Evolutionary conservation across 2,329 filamentous ascomycete species (phyloP).

Genomic region (Penicillium glabrum): DNA sequence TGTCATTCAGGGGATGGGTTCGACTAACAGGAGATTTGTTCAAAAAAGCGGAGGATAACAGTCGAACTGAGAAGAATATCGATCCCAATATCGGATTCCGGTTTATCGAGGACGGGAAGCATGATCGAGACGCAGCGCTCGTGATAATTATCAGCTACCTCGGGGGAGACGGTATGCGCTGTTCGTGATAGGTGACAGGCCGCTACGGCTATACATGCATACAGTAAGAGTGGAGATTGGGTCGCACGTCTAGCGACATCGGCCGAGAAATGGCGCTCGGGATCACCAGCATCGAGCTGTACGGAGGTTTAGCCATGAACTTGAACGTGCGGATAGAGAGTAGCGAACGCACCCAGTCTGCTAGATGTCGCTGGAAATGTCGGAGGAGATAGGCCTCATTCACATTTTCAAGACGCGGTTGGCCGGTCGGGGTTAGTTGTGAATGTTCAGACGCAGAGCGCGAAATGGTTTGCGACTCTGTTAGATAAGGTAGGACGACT

Average conservation of each 20-base stretch:
- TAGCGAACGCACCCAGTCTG: slow-evolving; percentile 28
- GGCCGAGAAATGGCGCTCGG: slow-evolving; percentile 30
- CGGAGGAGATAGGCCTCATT: slow-evolving; percentile 36
- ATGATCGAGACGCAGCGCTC: slow-evolving; percentile 37
- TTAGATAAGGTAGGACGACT: slow-evolving; percentile 11
- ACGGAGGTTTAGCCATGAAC: slow-evolving; percentile 8
- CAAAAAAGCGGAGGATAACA: slow-evolving; percentile 36
- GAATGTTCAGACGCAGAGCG: slow-evolving; percentile 19
- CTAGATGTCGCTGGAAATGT: slow-evolving; percentile 33
- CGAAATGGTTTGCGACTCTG: slow-evolving; percentile 12
- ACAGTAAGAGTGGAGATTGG: slow-evolving; percentile 30
- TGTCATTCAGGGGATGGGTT: background rate
- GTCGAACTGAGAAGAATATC: slow-evolving; percentile 36
- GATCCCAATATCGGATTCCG: slow-evolving; percentile 30
- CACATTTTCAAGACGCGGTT: slow-evolving; percentile 26
- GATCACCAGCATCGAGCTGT: slow-evolving; percentile 35
- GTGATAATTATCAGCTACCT: slow-evolving; percentile 34
- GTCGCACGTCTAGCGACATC: slow-evolving; percentile 33
- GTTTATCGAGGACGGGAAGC: slow-evolving; percentile 32
- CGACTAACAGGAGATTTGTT: slow-evolving; percentile 35
- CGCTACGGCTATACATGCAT: slow-evolving; percentile 35
- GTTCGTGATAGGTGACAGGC: slow-evolving; percentile 36
- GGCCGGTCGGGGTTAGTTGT: slow-evolving; percentile 19
- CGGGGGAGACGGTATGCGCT: slow-evolving; percentile 26
- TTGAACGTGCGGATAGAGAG: background rate